Conservation (phyloP, 108 stramenopile genomes). For the Cyclotella baltica region DNA sequence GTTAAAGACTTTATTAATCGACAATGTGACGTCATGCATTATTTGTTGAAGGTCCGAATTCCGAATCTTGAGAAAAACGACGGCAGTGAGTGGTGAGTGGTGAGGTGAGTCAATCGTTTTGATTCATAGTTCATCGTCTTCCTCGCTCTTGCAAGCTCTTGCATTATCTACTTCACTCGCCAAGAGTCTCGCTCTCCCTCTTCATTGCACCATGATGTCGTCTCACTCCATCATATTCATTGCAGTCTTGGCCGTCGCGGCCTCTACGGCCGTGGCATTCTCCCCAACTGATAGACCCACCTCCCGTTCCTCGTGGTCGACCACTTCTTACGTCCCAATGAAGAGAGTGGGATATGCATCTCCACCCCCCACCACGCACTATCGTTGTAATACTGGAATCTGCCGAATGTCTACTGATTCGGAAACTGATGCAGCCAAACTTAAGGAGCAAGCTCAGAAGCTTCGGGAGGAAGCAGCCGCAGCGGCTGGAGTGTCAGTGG, state of each 20-base stretch:
- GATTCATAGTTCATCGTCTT: no score
- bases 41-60: no score
- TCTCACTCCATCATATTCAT: conserved; percentile 29
- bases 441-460: conserved; percentile 32
- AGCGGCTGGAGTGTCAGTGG: conserved; percentile 40
- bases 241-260: conserved; percentile 5
- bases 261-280: conserved; percentile 23
- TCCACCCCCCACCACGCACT: conserved; percentile 21
- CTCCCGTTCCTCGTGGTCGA: background rate
- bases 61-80: no score
- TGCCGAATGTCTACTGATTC: conserved; percentile 50
- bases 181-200: background rate
- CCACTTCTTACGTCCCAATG: conserved; percentile 44
- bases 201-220: conserved; percentile 15
- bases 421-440: conserved; percentile 40
- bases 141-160: no score
- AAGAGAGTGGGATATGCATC: conserved; percentile 39
- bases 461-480: conserved; percentile 47
- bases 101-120: no score
- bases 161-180: no score
- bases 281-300: conserved; percentile 20
- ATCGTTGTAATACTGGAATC: conserved; percentile 16
- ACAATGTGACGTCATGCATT: no score
- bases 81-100: no score
- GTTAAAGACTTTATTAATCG: no score